Percentiles rank a stretch among this genome's conserved stretches.
Conservation (phyloP, 2,329 filamentous ascomycete genomes). For the Neurospora crassa region DNA sequence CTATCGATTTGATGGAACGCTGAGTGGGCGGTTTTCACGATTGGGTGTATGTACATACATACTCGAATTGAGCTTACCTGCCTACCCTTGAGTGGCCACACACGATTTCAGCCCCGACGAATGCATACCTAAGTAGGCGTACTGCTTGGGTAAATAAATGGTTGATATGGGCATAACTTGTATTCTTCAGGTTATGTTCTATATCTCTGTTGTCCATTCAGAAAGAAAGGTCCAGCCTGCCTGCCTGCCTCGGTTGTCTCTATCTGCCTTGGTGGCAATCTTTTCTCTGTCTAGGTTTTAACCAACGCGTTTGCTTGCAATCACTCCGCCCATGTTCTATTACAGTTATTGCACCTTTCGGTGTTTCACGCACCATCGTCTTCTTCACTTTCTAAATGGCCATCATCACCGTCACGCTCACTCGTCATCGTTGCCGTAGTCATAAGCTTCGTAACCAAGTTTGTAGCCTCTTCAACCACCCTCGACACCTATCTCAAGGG, state of each 20-base stretch:
- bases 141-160: background rate
- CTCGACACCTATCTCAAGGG: conserved; percentile 17
- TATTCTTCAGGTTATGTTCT: background rate
- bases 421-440: background rate
- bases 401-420: background rate
- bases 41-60: too few species aligned
- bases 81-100: too few species aligned
- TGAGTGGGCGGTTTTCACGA: background rate
- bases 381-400: background rate
- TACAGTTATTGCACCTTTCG: background rate
- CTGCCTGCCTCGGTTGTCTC: background rate
- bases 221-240: background rate
- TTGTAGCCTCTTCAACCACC: background rate
- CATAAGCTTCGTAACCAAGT: background rate
- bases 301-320: background rate
- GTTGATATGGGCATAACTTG: background rate
- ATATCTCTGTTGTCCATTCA: background rate
- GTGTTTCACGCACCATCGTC: background rate
- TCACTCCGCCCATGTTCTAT: background rate
- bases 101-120: too few species aligned
- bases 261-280: background rate
- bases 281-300: background rate
- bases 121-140: background rate
- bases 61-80: too few species aligned
- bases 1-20: background rate